A percentile compares a stretch with the other conserved stretches of the same genome.
These are phyloP conservation scores for Actinomucor elegans DNA, from an alignment of 371 early-diverging fungal species.

Conservation along the genomic window DNA sequence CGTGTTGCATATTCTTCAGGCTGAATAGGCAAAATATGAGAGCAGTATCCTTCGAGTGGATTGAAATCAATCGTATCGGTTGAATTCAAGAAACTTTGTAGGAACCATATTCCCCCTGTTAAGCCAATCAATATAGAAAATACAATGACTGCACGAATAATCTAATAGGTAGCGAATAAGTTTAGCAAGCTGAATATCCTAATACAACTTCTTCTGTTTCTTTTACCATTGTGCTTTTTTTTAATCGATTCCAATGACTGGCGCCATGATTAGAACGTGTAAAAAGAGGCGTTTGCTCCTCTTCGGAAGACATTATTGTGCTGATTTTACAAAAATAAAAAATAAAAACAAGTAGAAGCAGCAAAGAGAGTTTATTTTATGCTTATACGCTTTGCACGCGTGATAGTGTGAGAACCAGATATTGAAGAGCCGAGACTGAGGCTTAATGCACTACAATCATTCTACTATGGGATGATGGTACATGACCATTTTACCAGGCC, in stretches of 20 bases:
- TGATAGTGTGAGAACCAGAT: neutral
- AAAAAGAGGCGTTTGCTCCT: slow-evolving; percentile 14
- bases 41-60: slow-evolving; percentile 27
- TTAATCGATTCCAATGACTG: slow-evolving; percentile 30
- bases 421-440: neutral
- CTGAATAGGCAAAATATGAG: slow-evolving; percentile 38
- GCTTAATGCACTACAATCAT: too few species aligned
- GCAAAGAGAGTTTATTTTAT: neutral
- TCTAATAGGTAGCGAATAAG: slow-evolving; percentile 6
- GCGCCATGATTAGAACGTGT: neutral
- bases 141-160: slow-evolving; percentile 14
- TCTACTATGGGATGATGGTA: too few species aligned
- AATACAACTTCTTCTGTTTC: neutral
- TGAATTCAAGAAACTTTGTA: slow-evolving; percentile 4
- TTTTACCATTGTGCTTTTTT: slow-evolving; percentile 30
- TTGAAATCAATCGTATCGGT: neutral
- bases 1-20: slow-evolving; percentile 47
- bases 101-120: slow-evolving; percentile 22
- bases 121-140: slow-evolving; percentile 15
- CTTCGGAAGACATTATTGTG: slow-evolving; percentile 1
- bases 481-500: slow-evolving; percentile 37
- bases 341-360: neutral
- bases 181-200: neutral
- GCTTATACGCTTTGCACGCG: too few species aligned
- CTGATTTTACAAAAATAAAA: neutral